Conservation (phyloP, 2,329 filamentous ascomycete genomes). For the Fusarium veterinarium region DNA sequence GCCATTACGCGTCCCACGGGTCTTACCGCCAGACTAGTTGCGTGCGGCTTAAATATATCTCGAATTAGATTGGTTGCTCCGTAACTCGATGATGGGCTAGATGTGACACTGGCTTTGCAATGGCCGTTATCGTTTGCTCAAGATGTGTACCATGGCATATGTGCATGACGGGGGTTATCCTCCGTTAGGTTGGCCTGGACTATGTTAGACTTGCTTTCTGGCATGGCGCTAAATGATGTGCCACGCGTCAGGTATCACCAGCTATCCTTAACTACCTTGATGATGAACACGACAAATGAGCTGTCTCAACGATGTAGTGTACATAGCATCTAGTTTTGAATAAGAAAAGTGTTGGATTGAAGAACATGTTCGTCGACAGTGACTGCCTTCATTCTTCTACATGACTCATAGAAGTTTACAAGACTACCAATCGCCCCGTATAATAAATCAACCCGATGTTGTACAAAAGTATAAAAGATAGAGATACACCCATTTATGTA, state of each 20-base stretch:
- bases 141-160: too few relatives aligned
- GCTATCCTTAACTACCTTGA: neutral
- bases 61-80: neutral
- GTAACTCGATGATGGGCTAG: neutral
- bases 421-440: neutral
- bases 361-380: neutral
- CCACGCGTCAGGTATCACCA: neutral
- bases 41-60: neutral
- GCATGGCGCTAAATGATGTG: neutral
- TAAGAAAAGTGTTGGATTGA: rapidly evolving
- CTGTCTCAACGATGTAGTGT: too few relatives aligned
- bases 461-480: neutral
- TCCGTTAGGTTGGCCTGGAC: neutral
- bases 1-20: neutral
- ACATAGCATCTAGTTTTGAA: neutral
- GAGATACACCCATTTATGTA: neutral
- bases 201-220: neutral
- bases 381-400: neutral
- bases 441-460: neutral
- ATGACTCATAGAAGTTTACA: rapidly evolving
- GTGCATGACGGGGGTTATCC: too few relatives aligned
- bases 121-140: too few relatives aligned
- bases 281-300: too few relatives aligned
- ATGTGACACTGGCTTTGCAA: neutral
- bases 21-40: too few relatives aligned